A percentile compares a stretch with the other conserved stretches of the same genome.
Evolutionary conservation across 495 filamentous ascomycete genomes (phyloP).

Genomic region (Darksidea phi): DNA sequence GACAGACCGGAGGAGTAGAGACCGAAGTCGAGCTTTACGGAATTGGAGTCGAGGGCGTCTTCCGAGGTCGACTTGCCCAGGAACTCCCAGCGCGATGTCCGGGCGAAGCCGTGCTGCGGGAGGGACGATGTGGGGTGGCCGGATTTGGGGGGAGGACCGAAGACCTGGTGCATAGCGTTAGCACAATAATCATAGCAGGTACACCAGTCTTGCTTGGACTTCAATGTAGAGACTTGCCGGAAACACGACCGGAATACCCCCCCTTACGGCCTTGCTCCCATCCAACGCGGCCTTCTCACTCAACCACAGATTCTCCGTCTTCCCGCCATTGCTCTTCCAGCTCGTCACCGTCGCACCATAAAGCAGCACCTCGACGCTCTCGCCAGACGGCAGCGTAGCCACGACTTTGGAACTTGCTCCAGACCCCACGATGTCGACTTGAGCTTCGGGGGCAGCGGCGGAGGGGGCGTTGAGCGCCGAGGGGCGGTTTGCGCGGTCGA

Average conservation of each 20-base stretch:
- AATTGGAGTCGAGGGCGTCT: slow-evolving; percentile 34
- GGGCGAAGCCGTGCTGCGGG: slow-evolving; percentile 95
- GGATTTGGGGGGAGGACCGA: slow-evolving; percentile 70
- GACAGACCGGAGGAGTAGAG: slow-evolving; percentile 69
- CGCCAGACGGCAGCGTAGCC: slow-evolving; percentile 77
- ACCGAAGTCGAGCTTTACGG: slow-evolving; percentile 91
- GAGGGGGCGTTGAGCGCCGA: slow-evolving; percentile 29
- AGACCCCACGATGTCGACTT: slow-evolving; percentile 30
- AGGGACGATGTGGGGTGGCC: slow-evolving; percentile 70
- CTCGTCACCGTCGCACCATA: slow-evolving; percentile 89
- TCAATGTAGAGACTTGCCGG: slow-evolving; percentile 65
- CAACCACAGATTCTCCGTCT: slow-evolving; percentile 80
- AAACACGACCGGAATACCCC: slow-evolving; percentile 91
- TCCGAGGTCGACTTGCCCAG: slow-evolving; percentile 68
- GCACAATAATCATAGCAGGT: too few relatives aligned
- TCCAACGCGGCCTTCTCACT: slow-evolving; percentile 71
- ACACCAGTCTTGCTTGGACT: too few relatives aligned
- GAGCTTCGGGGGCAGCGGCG: slow-evolving; percentile 22
- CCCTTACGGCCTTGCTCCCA: slow-evolving; percentile 65
- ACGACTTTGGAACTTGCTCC: slow-evolving; percentile 49
- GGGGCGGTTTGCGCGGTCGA: slow-evolving; percentile 33
- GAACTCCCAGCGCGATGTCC: slow-evolving; percentile 75
- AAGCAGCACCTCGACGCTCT: slow-evolving; percentile 79
- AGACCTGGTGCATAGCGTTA: slow-evolving; percentile 59
- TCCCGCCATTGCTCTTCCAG: slow-evolving; percentile 78